A percentile compares a stretch with the other conserved stretches of the same genome.
Conservation (phyloP, 108 stramenopile species). For the Nannochloropsis salina region DNA sequence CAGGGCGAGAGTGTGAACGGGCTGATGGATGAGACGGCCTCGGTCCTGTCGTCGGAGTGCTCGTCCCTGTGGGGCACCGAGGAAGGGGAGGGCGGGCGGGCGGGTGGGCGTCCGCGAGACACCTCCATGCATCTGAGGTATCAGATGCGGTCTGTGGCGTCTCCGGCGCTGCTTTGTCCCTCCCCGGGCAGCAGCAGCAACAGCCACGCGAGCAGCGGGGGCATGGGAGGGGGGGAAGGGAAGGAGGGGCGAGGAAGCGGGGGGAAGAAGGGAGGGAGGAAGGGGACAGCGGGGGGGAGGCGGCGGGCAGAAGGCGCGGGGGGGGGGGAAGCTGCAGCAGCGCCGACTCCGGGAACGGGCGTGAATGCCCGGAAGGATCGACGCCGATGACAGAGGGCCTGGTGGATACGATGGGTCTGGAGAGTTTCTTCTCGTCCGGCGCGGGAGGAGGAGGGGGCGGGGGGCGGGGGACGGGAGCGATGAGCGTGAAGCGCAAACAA, state of each 20-base stretch:
- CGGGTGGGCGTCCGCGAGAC: neutral
- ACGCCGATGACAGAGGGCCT: neutral
- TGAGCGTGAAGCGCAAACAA: constrained; percentile 30
- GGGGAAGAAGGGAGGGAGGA: neutral
- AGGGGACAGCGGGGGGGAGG: neutral
- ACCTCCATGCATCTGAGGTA: neutral
- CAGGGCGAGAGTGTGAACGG: neutral
- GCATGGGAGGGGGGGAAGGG: neutral
- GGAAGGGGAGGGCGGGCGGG: neutral
- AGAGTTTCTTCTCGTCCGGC: neutral
- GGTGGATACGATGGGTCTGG: neutral
- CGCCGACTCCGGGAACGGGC: neutral
- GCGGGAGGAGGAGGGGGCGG: neutral
- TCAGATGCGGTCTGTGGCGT: neutral
- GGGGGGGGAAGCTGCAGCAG: neutral
- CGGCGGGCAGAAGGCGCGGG: neutral
- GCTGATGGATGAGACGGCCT: neutral
- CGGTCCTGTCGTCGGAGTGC: neutral
- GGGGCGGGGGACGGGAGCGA: neutral
- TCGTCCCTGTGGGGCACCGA: neutral
- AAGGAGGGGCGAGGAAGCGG: neutral
- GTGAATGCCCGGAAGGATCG: neutral
- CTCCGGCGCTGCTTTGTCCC: neutral
- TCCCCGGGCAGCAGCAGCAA: neutral
- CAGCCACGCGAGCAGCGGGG: neutral